These are phyloP conservation scores for Strobilomyces confusus DNA, from an alignment of 768 basidiomycete genomes.

Conservation along the genomic window DNA sequence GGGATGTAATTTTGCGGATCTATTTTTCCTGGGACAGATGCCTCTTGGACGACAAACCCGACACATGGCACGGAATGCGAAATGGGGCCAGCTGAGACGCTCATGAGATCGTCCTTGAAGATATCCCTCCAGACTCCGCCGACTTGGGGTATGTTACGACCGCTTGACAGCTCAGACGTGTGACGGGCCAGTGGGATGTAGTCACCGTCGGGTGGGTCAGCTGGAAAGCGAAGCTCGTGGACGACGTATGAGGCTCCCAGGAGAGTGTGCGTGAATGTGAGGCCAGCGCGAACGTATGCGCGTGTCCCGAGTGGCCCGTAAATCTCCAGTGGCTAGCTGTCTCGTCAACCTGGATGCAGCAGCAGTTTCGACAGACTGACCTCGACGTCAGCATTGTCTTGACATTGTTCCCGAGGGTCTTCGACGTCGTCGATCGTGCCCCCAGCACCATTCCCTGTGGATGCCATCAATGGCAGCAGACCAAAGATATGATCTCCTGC, in stretches of 20 bases:
- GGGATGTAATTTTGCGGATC: constrained; percentile 64
- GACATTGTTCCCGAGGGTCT: constrained; percentile 48
- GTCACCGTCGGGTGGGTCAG: constrained; percentile 55
- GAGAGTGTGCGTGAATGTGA: constrained; percentile 65
- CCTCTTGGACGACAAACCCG: constrained; percentile 72
- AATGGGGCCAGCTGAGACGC: constrained; percentile 76
- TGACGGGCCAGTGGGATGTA: constrained; percentile 44
- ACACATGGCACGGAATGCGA: constrained; percentile 77
- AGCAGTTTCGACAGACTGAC: constrained; percentile 11
- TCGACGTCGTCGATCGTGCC: constrained; percentile 54
- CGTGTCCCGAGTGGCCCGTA: constrained; percentile 85
- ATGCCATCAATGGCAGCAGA: constrained; percentile 62
- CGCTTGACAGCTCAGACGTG: constrained; percentile 51
- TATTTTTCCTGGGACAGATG: constrained; percentile 72
- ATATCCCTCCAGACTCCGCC: constrained; percentile 66
- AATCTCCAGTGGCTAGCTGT: constrained; percentile 64
- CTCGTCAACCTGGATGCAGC: constrained; percentile 8
- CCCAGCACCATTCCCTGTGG: constrained; percentile 70
- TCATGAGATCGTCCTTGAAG: constrained; percentile 50
- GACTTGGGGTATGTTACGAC: constrained; percentile 58
- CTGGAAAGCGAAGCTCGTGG: constrained; percentile 70
- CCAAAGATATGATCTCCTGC: constrained; percentile 84
- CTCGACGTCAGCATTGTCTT: constrained; percentile 3
- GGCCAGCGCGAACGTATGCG: constrained; percentile 67
- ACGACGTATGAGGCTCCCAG: constrained; percentile 70